Conservation (phyloP, 2,329 filamentous ascomycete species). For the Fusarium subtropicale region DNA sequence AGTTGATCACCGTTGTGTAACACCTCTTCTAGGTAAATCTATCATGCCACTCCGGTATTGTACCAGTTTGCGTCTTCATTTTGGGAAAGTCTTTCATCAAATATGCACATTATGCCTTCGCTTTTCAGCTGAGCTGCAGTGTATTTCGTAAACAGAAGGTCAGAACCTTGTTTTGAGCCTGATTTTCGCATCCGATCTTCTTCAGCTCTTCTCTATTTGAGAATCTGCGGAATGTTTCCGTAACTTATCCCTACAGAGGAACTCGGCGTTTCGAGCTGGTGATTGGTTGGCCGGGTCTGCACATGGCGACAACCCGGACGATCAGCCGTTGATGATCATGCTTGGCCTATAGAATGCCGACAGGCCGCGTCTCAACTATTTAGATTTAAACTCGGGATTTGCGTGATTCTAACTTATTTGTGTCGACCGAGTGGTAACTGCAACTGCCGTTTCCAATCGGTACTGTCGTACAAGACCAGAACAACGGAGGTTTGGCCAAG, state of each 20-base stretch:
- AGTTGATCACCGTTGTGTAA: conserved; percentile 23
- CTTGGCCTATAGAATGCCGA: not conserved
- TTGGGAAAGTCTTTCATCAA: conserved; percentile 1
- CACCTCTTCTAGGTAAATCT: not conserved
- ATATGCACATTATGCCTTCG: not conserved
- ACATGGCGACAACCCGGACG: conserved; percentile 9
- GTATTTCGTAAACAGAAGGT: not conserved
- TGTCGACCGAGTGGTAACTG: not conserved
- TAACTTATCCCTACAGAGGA: not conserved
- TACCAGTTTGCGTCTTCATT: not conserved
- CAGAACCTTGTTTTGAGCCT: conserved; percentile 5
- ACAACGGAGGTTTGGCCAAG: conserved; percentile 4
- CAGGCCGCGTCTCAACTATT: not conserved
- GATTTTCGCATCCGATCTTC: conserved; percentile 17
- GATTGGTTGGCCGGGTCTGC: conserved; percentile 1
- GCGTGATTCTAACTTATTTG: not conserved
- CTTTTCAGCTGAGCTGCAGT: conserved; percentile 27
- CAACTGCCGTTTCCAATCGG: not conserved
- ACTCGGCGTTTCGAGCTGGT: not conserved
- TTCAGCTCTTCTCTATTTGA: conserved; percentile 28
- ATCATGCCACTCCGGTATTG: not conserved
- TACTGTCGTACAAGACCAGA: not conserved
- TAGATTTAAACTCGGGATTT: not conserved
- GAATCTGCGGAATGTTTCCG: not conserved
- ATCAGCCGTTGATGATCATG: conserved; percentile 20